Evolutionary conservation across 768 basidiomycete genomes (phyloP).

Genomic region (Gyrodon lividus): DNA sequence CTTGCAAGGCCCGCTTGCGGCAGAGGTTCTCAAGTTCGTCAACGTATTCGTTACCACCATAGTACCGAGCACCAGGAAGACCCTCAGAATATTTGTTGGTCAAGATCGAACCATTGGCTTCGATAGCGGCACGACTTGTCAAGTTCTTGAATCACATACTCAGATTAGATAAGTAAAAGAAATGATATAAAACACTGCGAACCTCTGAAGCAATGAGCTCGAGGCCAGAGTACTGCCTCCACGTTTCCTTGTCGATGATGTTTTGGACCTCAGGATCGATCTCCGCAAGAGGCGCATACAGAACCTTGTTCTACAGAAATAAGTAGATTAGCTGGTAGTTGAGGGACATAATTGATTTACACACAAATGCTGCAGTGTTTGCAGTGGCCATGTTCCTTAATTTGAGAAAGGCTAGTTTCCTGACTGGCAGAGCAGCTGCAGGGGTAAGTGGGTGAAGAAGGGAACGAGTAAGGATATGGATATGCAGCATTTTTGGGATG

Average conservation of each 20-base stretch:
- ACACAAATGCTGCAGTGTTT: constrained; percentile 60
- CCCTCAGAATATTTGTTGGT: constrained; percentile 99
- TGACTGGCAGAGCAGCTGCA: constrained; percentile 24
- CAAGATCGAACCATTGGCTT: constrained; percentile 97
- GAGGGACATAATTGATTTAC: constrained; percentile 23
- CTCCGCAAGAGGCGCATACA: constrained; percentile 87
- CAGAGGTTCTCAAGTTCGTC: constrained; percentile 95
- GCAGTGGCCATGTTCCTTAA: constrained; percentile 58
- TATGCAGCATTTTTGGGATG: constrained; percentile 29
- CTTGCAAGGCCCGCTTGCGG: constrained; percentile 92
- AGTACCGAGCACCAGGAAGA: constrained; percentile 95
- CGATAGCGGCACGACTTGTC: constrained; percentile 93
- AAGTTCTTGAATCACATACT: constrained; percentile 63
- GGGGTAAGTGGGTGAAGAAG: constrained; percentile 27
- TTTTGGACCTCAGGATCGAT: constrained; percentile 94
- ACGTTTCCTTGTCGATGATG: constrained; percentile 99
- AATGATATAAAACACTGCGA: constrained; percentile 13
- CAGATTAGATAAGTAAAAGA: constrained; percentile 2
- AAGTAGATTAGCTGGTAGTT: background rate
- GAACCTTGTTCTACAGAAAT: constrained; percentile 73
- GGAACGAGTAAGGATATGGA: constrained; percentile 21
- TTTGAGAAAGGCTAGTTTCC: constrained; percentile 8
- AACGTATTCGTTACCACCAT: constrained; percentile 96
- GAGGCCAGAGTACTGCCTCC: constrained; percentile 95
- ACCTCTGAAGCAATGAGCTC: constrained; percentile 99